A percentile compares a stretch with the other conserved stretches of the same genome.
phyloP scores from a whole-genome alignment of 2,329 filamentous ascomycete genomes.

The Apiospora aurea region DNA sequence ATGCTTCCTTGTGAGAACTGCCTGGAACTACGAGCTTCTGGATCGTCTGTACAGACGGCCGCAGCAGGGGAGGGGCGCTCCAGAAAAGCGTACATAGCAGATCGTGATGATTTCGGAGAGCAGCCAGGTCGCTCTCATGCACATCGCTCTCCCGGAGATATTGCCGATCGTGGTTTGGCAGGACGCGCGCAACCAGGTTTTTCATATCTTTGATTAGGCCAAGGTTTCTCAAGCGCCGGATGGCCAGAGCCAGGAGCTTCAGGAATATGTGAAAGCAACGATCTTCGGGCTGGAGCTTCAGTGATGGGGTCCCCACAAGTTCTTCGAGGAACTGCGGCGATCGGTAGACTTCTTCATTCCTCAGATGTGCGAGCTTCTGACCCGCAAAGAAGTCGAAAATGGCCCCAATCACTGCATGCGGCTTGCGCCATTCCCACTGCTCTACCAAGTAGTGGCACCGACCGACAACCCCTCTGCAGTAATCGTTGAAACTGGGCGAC shows the following conservation, averaged over 20 bases:
- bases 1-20: slow-evolving; percentile 71
- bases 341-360: slow-evolving; percentile 68
- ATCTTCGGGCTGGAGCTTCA: slow-evolving; percentile 62
- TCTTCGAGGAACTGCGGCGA: slow-evolving; percentile 69
- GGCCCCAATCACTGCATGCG: slow-evolving; percentile 62
- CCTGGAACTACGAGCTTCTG: slow-evolving; percentile 65
- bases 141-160: slow-evolving; percentile 69
- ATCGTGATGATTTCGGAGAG: slow-evolving; percentile 73
- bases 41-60: slow-evolving; percentile 61
- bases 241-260: slow-evolving; percentile 66
- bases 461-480: slow-evolving; percentile 64
- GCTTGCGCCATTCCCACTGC: slow-evolving; percentile 71
- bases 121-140: slow-evolving; percentile 66
- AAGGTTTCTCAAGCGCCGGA: slow-evolving; percentile 57
- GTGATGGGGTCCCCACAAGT: slow-evolving; percentile 53
- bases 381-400: slow-evolving; percentile 74
- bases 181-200: slow-evolving; percentile 66
- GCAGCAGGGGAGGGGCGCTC: slow-evolving; percentile 62
- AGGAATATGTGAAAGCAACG: slow-evolving; percentile 72
- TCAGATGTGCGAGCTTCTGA: slow-evolving; percentile 66
- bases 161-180: slow-evolving; percentile 71
- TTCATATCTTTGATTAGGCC: slow-evolving; percentile 62
- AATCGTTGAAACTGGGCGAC: slow-evolving; percentile 68
- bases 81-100: slow-evolving; percentile 72
- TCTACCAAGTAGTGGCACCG: slow-evolving; percentile 69